A percentile compares a stretch with the other conserved stretches of the same genome.
phyloP scores from a whole-genome alignment of 2,329 filamentous ascomycete species.

The Diaporthe vexans region DNA sequence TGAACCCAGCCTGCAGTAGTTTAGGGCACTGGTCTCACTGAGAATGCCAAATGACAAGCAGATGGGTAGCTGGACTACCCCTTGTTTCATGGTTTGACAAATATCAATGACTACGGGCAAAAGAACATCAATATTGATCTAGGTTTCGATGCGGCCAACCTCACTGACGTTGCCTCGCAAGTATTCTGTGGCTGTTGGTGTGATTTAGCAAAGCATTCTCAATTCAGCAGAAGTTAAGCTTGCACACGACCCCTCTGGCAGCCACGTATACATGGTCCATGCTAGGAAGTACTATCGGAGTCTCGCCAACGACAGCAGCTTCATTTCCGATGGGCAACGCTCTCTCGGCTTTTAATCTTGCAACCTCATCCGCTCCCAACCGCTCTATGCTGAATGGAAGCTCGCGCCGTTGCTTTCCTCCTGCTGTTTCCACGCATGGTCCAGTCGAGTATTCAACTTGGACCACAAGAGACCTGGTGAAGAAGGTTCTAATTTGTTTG shows the following conservation, averaged over 20 bases:
- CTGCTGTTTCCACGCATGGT: neutral
- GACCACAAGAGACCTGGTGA: neutral
- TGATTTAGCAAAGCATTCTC: too few species aligned
- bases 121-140: too few species aligned
- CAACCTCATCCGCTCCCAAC: neutral
- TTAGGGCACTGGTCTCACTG: neutral
- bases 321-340: neutral
- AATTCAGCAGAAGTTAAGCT: neutral
- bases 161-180: neutral
- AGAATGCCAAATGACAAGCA: neutral
- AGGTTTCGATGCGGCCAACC: too few species aligned
- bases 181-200: neutral
- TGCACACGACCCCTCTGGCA: neutral
- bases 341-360: neutral
- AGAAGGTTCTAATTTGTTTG: neutral
- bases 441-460: neutral
- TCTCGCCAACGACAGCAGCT: neutral
- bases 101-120: too few species aligned
- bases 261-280: neutral
- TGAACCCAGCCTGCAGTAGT: too few species aligned
- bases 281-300: neutral
- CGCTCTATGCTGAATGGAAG: neutral
- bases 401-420: neutral
- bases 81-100: neutral
- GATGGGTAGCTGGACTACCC: neutral